Base-by-base conservation (phyloP, 192 early-diverging fungal species). In the Kappamyces sp. region DNA sequence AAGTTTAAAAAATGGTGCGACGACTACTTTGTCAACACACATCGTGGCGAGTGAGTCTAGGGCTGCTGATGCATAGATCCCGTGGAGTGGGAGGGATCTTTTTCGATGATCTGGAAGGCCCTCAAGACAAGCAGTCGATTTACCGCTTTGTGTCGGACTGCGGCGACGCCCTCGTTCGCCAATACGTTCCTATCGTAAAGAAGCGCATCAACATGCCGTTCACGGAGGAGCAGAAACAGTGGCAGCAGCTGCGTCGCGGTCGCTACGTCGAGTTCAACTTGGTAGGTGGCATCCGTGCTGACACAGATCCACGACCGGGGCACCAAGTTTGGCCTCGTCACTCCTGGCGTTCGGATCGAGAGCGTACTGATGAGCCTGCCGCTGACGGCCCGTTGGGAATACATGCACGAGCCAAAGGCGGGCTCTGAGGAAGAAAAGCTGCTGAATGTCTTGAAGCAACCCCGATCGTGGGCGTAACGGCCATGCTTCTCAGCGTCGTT, bases 211-310 rank as follows among this genome's bases (percentile, higher is more conserved):
- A 87, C 47, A 85, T 84, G 78, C 82, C 82, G 36, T 97, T 83
- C 63, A 84, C 87, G 10, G 65, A 75, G 13, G 80, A 84, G 6
- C 76, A 90, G 69, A 95, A 89, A 71, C 51, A 76, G 40, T 99
- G 96, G 96, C 96, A 99, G 74, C 89, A 94, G 63, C 61, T 99
- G 38, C 84, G 96, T 49, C 83, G 96, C 41, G 96, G 96, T 6
- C 80, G 92, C 36, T 99, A 99, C 73, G 94, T 92, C 32, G 96
- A 99, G 66, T 99, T 99, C 70, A 99, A 99, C 67, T 73, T 99
- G 65, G 88, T 97, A 44, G 15, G 70, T 69, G 6, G 8, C 46
- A 35, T 39, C 31, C 8, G 39, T 0, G 34, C n/a, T 44, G n/a
- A 38, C 37, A 13, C 48, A 74, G 72, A 62, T 80, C 12, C 85